phyloP scores from a whole-genome alignment of 169 alveolate species.

The Plasmodium malariae region DNA sequence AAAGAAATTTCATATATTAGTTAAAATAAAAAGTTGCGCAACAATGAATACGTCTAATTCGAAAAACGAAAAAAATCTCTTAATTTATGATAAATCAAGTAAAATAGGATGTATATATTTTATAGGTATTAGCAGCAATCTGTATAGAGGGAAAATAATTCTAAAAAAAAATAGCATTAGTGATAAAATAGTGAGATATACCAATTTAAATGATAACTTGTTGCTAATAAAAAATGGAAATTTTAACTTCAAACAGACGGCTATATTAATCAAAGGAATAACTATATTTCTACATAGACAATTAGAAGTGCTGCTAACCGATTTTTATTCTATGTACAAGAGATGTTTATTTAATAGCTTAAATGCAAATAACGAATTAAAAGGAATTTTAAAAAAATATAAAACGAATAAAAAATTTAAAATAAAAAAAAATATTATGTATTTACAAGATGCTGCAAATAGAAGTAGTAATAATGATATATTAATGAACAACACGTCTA shows the following conservation, averaged over 20 bases:
- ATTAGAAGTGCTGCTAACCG: constrained; percentile 54
- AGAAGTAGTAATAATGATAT: constrained; percentile 14
- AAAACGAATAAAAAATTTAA: constrained; percentile 36
- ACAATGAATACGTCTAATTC: constrained; percentile 26
- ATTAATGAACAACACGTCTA: constrained; percentile 5
- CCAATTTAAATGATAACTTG: constrained; percentile 63
- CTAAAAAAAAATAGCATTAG: constrained; percentile 56
- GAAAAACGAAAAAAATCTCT: constrained; percentile 44
- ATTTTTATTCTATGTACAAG: constrained; percentile 73
- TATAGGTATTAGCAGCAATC: constrained; percentile 64
- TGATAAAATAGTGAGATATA: constrained; percentile 67
- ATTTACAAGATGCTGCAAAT: constrained; percentile 29
- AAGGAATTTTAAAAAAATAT: constrained; percentile 15
- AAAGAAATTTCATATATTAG: too few relatives aligned
- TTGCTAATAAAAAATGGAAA: constrained; percentile 63
- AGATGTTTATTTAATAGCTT: constrained; percentile 32
- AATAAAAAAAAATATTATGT: constrained; percentile 35
- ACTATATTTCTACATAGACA: constrained; percentile 69
- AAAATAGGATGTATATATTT: constrained; percentile 74
- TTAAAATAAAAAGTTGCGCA: neutral
- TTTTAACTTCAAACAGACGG: constrained; percentile 70
- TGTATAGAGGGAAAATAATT: constrained; percentile 68
- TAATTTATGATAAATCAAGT: constrained; percentile 62
- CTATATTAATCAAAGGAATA: constrained; percentile 76
- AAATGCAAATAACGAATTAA: constrained; percentile 21